Base-by-base conservation (phyloP, 2,329 filamentous ascomycete genomes). In the Colletotrichum kahawae region DNA sequence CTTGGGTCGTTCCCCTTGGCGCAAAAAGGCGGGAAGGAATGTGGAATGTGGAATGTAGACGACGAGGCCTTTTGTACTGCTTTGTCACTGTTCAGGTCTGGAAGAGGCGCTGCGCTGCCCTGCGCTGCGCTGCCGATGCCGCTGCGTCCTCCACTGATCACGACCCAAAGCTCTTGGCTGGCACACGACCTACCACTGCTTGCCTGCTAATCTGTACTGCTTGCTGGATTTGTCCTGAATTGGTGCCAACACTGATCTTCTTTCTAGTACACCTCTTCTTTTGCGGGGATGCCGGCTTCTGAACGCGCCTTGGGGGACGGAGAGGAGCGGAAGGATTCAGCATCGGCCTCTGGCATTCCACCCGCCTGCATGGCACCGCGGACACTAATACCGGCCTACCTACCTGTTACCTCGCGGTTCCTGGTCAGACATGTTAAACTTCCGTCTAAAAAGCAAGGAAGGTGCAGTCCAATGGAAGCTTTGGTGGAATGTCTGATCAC, bases 11-110 rank as follows among this genome's bases (percentile, higher is more conserved):
- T 63, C 57, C 68, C 57, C 72, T 67, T 72, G 57, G 63, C 56
- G 73, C 56, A 63, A 51, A 72, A 72, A 51, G 57, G 64, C 68
- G 68, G 62, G 72, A 74, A 60, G 67, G 68, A 67, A 63, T 67
- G 33, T 67, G 68, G 68, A 67, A 63, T 67, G 33, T 67, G 68
- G 16, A 71, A 21, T 62, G 57, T 29, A 68, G 54, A 67, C 29
- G 59, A 64, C 10, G 43, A 16, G 59, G 14, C 29, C 16, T 63
- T 29, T 33, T 67, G 67, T 62, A 63, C 60, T 54, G 24, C 24
- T 43, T 65, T 67, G 62, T 74, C 67, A 54, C 36, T 70, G 56
- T 31, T 31, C 48, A 16, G 29, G 43, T 48, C 43, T 48, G 43
- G n/a, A 13, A 21, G 43, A 48, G 43, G 43, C 43, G 43, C 33